Percentiles rank a stretch among this genome's conserved stretches.
Conservation (phyloP, 2,329 filamentous ascomycete genomes). For the Amesomyces nigricolor region DNA sequence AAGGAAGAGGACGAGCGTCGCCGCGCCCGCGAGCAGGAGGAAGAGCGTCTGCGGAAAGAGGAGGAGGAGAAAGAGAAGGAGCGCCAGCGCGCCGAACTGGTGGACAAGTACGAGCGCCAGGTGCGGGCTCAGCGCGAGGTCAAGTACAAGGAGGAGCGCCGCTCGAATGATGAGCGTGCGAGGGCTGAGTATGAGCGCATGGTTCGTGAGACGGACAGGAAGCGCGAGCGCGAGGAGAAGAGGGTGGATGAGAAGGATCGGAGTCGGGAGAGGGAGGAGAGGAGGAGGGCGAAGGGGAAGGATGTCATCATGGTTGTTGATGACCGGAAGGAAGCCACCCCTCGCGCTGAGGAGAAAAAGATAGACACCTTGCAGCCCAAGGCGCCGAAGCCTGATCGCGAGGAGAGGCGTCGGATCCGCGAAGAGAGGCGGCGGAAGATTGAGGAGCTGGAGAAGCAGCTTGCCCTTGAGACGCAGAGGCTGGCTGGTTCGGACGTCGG, state of each 20-base stretch:
- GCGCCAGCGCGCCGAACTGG: constrained; percentile 25
- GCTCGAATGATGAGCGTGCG: constrained; percentile 19
- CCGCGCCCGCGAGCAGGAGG: constrained; percentile 12
- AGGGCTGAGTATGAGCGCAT: constrained; percentile 13
- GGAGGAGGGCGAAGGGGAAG: constrained; percentile 21
- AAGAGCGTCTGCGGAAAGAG: constrained; percentile 12
- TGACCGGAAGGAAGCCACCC: constrained; percentile 16
- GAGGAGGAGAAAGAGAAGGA: constrained; percentile 15
- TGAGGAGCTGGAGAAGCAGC: constrained; percentile 22
- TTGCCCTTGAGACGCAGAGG: constrained; percentile 25
- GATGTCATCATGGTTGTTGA: constrained; percentile 23
- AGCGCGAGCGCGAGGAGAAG: constrained; percentile 29
- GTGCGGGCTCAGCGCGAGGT: constrained; percentile 21
- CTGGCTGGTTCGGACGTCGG: constrained; percentile 25
- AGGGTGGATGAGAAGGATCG: constrained; percentile 23
- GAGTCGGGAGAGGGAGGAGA: constrained; percentile 22
- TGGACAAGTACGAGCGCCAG: constrained; percentile 27
- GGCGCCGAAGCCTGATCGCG: constrained; percentile 20
- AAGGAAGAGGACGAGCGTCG: constrained; percentile 21
- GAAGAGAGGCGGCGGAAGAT: constrained; percentile 25
- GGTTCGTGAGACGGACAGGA: constrained; percentile 24
- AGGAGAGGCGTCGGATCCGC: constrained; percentile 22
- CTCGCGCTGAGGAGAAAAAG: constrained; percentile 12
- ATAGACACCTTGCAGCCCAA: constrained; percentile 3
- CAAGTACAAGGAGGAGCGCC: constrained; percentile 25